Conservation (phyloP, 768 basidiomycete species). For the Lactarius tabidus region DNA sequence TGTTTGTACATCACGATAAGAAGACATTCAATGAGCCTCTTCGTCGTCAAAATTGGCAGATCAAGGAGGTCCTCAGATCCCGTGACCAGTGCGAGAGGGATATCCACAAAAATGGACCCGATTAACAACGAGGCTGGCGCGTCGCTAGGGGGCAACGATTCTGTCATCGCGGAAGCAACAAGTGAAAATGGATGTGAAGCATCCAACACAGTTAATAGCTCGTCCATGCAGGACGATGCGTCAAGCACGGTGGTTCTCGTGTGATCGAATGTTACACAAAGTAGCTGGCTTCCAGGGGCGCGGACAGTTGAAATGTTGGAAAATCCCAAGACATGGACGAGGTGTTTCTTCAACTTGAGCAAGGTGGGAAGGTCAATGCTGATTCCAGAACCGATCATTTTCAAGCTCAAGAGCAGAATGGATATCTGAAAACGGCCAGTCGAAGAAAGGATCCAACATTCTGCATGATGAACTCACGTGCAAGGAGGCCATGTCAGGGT, state of each 20-base stretch:
- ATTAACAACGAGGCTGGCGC: constrained; percentile 44
- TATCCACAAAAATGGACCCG: constrained; percentile 62
- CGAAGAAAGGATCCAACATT: not conserved
- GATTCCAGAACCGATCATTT: constrained; percentile 65
- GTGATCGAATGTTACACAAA: constrained; percentile 53
- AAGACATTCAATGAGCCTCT: constrained; percentile 58
- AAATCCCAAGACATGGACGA: constrained; percentile 54
- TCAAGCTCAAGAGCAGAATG: constrained; percentile 52
- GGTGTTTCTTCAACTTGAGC: constrained; percentile 53
- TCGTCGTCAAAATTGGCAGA: constrained; percentile 54
- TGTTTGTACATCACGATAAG: constrained; percentile 70
- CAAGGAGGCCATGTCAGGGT: constrained; percentile 47
- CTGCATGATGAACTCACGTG: constrained; percentile 36
- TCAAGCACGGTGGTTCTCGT: constrained; percentile 40
- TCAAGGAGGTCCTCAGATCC: constrained; percentile 42
- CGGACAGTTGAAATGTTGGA: constrained; percentile 45
- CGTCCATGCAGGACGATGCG: constrained; percentile 54
- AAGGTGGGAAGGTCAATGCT: constrained; percentile 47
- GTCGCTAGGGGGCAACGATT: constrained; percentile 39
- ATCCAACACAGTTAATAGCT: constrained; percentile 57
- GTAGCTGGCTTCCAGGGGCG: constrained; percentile 44
- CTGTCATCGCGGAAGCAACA: constrained; percentile 44
- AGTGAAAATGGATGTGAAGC: constrained; percentile 48
- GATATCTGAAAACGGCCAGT: constrained; percentile 42
- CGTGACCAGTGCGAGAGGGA: constrained; percentile 49